These are phyloP conservation scores for Dendrocalamus sinicus DNA, from an alignment of 176 grass and related monocot species.

Conservation along the genomic window DNA sequence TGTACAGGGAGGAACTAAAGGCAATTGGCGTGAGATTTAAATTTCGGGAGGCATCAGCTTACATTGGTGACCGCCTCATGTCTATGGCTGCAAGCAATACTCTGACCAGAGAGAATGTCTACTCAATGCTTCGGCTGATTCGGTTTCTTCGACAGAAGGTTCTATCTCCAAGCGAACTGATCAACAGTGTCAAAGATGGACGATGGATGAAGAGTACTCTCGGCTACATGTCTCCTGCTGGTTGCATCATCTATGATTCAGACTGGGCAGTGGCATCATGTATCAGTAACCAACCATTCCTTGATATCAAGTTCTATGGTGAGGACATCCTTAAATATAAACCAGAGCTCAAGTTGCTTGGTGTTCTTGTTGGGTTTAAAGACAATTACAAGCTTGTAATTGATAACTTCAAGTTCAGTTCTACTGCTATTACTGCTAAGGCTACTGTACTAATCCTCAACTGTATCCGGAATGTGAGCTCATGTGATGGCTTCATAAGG, in stretches of 20 bases:
- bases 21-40: constrained; percentile 65
- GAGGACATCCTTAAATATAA: constrained; percentile 45
- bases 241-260: constrained; percentile 57
- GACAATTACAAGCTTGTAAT: constrained; percentile 56
- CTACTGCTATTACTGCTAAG: constrained; percentile 45
- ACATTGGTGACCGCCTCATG: constrained; percentile 60
- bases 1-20: constrained; percentile 58
- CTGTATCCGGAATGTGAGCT: constrained; percentile 44
- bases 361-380: constrained; percentile 53
- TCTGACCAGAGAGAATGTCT: constrained; percentile 57
- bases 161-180: constrained; percentile 53
- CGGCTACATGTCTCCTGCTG: constrained; percentile 46
- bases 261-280: constrained; percentile 45
- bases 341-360: constrained; percentile 68
- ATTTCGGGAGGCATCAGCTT: constrained; percentile 50
- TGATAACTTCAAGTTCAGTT: constrained; percentile 60
- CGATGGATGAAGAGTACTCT: constrained; percentile 65
- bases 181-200: constrained; percentile 44
- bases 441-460: constrained; percentile 59
- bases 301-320: constrained; percentile 65
- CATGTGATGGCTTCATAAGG: constrained; percentile 34
- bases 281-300: constrained; percentile 60
- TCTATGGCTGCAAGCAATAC: constrained; percentile 29
- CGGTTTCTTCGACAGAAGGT: constrained; percentile 54
- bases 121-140: constrained; percentile 65